These are phyloP conservation scores for Scleromitrula shiraiana DNA, from an alignment of 2,329 filamentous ascomycete genomes.

Conservation along the genomic window DNA sequence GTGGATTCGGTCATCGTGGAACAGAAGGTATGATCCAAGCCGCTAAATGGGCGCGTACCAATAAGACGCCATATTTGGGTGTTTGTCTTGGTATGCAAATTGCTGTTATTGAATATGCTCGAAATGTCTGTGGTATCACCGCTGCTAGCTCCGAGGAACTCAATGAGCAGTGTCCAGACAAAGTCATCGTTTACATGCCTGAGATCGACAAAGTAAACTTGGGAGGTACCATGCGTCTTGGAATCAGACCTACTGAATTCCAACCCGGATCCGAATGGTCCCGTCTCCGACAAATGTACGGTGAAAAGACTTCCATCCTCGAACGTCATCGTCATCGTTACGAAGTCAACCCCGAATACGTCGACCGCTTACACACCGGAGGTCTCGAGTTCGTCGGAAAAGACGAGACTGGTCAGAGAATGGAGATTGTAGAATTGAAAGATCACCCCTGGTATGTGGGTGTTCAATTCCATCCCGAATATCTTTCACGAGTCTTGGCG, in stretches of 20 bases:
- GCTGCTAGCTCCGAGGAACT: constrained; percentile 30
- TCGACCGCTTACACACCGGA: constrained; percentile 57
- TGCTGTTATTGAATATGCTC: constrained; percentile 81
- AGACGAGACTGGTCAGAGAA: constrained; percentile 67
- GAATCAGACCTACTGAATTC: constrained; percentile 66
- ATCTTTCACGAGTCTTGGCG: constrained; percentile 64
- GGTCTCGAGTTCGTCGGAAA: constrained; percentile 73
- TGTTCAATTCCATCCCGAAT: constrained; percentile 87
- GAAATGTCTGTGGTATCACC: constrained; percentile 60
- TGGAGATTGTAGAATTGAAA: constrained; percentile 77
- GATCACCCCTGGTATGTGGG: constrained; percentile 81
- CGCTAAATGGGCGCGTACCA: constrained; percentile 78
- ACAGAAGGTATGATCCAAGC: constrained; percentile 85
- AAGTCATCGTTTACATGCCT: constrained; percentile 81
- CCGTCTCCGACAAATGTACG: constrained; percentile 68
- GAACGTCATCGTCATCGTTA: constrained; percentile 87
- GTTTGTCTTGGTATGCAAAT: constrained; percentile 73
- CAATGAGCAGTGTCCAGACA: constrained; percentile 25
- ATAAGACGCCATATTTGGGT: constrained; percentile 75
- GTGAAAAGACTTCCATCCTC: constrained; percentile 43
- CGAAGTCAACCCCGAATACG: constrained; percentile 77
- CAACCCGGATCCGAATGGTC: constrained; percentile 54
- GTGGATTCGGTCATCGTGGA: constrained; percentile 64
- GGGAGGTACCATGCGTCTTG: constrained; percentile 79
- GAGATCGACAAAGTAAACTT: constrained; percentile 70